These are phyloP conservation scores for Oxytropis ochrocephala DNA, from an alignment of 306 rosid species.

Conservation along the genomic window DNA sequence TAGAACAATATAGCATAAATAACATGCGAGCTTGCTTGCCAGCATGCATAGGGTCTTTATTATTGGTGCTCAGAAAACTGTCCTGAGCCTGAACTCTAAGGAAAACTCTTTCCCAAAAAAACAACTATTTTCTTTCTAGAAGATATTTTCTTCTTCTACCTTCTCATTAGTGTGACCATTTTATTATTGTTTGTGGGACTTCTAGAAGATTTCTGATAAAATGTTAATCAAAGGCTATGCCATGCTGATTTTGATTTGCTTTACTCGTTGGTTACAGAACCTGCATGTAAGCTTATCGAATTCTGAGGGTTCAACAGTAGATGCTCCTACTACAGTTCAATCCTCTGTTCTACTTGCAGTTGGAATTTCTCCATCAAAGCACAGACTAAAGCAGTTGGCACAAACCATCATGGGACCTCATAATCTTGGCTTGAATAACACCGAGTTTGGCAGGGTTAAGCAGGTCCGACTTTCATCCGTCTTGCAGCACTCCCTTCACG, in stretches of 20 bases:
- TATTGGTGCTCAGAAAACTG: neutral
- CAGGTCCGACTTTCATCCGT: slow-evolving; percentile 80
- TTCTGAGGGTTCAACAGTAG: slow-evolving; percentile 65
- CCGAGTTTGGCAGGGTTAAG: slow-evolving; percentile 84
- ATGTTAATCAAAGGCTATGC: slow-evolving; percentile 8
- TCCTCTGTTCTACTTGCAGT: slow-evolving; percentile 57
- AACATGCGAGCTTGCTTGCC: slow-evolving; percentile 5
- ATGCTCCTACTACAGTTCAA: slow-evolving; percentile 69
- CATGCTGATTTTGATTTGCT: slow-evolving; percentile 21
- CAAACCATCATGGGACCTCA: slow-evolving; percentile 77
- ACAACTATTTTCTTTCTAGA: neutral
- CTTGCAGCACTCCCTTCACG: slow-evolving; percentile 63
- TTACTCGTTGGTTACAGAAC: slow-evolving; percentile 56
- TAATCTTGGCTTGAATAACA: slow-evolving; percentile 85
- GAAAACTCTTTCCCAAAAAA: neutral
- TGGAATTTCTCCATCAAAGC: slow-evolving; percentile 57
- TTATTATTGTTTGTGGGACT: slow-evolving; percentile 4
- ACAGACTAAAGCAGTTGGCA: slow-evolving; percentile 74
- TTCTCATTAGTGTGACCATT: neutral
- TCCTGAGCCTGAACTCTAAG: slow-evolving; percentile 7
- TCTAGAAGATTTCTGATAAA: slow-evolving; percentile 2
- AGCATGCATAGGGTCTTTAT: neutral
- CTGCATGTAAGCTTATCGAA: slow-evolving; percentile 58
- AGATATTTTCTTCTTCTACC: neutral
- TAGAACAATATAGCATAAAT: neutral